phyloP scores from a whole-genome alignment of 345 rosid species.

The Lepidium africanum region DNA sequence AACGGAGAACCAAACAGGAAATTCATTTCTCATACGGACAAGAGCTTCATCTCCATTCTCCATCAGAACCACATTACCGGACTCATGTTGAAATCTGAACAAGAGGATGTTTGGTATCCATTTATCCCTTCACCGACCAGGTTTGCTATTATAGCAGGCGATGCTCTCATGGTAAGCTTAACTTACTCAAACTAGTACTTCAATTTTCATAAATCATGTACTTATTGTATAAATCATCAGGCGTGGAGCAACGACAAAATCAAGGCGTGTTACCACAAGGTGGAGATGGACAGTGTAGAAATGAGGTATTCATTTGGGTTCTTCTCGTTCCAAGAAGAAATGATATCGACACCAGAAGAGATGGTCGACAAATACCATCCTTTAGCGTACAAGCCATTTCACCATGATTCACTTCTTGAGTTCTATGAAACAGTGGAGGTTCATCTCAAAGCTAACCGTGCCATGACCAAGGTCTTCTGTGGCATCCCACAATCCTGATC shows the following conservation, averaged over 20 bases:
- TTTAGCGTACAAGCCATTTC: slow-evolving; percentile 49
- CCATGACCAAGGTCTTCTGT: slow-evolving; percentile 46
- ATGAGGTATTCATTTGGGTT: slow-evolving; percentile 49
- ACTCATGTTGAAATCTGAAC: slow-evolving; percentile 37
- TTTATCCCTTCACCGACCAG: slow-evolving; percentile 45
- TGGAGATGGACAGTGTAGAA: slow-evolving; percentile 30
- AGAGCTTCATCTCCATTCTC: slow-evolving; percentile 52
- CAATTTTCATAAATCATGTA: background rate
- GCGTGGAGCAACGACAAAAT: slow-evolving; percentile 84
- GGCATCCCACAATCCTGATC: slow-evolving; percentile 26
- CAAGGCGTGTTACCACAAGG: slow-evolving; percentile 48
- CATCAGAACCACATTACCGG: slow-evolving; percentile 56
- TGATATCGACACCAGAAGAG: slow-evolving; percentile 40
- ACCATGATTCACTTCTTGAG: slow-evolving; percentile 41
- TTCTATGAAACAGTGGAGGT: slow-evolving; percentile 27
- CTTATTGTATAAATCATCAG: slow-evolving; percentile 20
- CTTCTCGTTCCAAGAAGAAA: slow-evolving; percentile 44
- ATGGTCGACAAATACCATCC: slow-evolving; percentile 58
- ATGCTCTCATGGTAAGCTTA: slow-evolving; percentile 46
- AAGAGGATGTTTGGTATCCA: slow-evolving; percentile 41
- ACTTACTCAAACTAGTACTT: background rate
- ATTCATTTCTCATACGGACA: slow-evolving; percentile 54
- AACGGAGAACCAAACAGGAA: slow-evolving; percentile 40
- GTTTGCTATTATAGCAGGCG: slow-evolving; percentile 51
- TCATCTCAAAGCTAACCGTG: slow-evolving; percentile 31